phyloP scores from a whole-genome alignment of 345 rosid species.

The Combretum micranthum region DNA sequence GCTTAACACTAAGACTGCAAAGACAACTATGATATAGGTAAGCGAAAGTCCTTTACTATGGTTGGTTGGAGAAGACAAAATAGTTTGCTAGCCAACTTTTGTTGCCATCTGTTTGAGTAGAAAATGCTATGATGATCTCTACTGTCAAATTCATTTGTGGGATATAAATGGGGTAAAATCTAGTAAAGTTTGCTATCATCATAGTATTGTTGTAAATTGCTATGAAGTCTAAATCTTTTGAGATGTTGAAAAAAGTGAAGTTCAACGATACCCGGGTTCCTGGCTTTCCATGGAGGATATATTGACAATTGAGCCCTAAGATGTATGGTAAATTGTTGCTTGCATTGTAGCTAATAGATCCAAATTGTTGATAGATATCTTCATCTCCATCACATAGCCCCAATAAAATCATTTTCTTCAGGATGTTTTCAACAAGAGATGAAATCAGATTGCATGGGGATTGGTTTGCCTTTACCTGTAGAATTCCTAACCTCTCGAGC shows the following conservation, averaged over 20 bases:
- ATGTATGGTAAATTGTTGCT: conserved; percentile 2
- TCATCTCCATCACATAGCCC: conserved; percentile 18
- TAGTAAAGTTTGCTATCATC: conserved; percentile 18
- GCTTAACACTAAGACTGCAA: conserved; percentile 3
- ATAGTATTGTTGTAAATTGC: conserved; percentile 8
- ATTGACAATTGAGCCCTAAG: conserved; percentile 14
- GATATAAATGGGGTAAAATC: conserved; percentile 4
- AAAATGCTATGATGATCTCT: conserved; percentile 9
- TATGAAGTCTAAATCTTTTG: conserved; percentile 13
- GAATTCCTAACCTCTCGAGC: conserved; percentile 24
- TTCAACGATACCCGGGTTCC: conserved; percentile 11
- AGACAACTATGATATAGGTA: not conserved
- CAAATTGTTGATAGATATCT: conserved; percentile 8
- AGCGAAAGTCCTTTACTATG: conserved; percentile 1
- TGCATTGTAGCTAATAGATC: conserved; percentile 11
- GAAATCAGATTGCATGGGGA: no score
- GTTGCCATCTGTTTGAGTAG: conserved; percentile 13
- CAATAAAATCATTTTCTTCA: not conserved
- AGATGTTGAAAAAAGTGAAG: conserved; percentile 19
- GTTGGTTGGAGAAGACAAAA: conserved; percentile 9
- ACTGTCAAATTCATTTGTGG: conserved; percentile 14
- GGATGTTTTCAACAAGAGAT: no score
- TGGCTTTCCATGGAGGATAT: conserved; percentile 23
- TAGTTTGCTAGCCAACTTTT: conserved; percentile 17
- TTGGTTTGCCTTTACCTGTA: conserved; percentile 10